phyloP scores from a whole-genome alignment of 176 grass and related monocot genomes.

The Phoenix roebelenii region DNA sequence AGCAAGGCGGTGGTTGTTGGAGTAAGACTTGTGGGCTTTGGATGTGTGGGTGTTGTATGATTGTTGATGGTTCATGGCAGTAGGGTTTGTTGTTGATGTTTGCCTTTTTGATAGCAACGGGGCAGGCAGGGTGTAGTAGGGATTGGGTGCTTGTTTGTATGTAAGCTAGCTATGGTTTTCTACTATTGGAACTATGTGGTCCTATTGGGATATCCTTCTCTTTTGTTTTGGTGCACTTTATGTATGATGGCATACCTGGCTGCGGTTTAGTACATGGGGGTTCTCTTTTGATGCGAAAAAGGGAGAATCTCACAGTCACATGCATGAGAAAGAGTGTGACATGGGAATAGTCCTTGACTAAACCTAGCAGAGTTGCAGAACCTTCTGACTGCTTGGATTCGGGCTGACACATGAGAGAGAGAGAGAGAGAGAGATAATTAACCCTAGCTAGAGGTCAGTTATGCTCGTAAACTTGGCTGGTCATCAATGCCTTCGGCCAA shows the following conservation, averaged over 20 bases:
- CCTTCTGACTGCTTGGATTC: background rate
- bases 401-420: too few species aligned
- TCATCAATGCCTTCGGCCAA: too few species aligned
- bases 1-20: background rate
- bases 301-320: slow-evolving; percentile 11
- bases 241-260: background rate
- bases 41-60: slow-evolving; percentile 8
- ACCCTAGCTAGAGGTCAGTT: too few species aligned
- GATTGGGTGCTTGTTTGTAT: too few species aligned
- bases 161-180: too few species aligned
- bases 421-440: too few species aligned
- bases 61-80: slow-evolving; percentile 1
- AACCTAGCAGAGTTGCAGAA: background rate
- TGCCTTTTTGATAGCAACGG: slow-evolving; percentile 28
- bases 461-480: too few species aligned
- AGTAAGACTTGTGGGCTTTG: too few species aligned
- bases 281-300: background rate
- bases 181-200: too few species aligned
- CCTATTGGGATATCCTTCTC: background rate
- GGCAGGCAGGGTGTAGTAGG: too few species aligned
- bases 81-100: slow-evolving; percentile 36
- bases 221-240: background rate
- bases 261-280: background rate
- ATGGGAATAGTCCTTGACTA: too few species aligned
- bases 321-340: slow-evolving; percentile 1